These are phyloP conservation scores for Spathaspora boniae DNA, from an alignment of 805 yeast species.

Conservation along the genomic window DNA sequence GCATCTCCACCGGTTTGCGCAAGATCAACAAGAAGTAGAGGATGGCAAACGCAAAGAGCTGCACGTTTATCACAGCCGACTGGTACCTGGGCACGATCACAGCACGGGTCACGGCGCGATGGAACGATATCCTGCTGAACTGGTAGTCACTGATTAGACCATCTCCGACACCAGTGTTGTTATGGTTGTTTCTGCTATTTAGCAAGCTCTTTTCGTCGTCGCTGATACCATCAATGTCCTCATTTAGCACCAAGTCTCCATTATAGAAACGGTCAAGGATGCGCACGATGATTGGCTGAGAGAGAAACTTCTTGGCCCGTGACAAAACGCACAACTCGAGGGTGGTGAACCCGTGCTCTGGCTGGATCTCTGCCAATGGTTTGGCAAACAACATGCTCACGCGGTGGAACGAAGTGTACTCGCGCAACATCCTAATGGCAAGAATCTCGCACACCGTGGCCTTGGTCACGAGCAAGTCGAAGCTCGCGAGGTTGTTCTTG, in stretches of 20 bases:
- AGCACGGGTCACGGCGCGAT: conserved; percentile 27
- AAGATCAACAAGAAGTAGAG: conserved; percentile 29
- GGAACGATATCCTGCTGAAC: conserved; percentile 29
- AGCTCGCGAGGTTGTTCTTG: conserved; percentile 34
- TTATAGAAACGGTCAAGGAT: conserved; percentile 48
- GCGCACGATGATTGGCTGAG: conserved; percentile 49
- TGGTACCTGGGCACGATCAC: conserved; percentile 40
- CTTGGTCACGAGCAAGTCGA: conserved; percentile 40
- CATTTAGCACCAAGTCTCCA: conserved; percentile 42
- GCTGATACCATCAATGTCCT: conserved; percentile 6
- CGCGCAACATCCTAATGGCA: conserved; percentile 47
- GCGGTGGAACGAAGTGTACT: conserved; percentile 39
- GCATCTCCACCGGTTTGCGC: conserved; percentile 26
- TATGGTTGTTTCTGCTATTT: too few species aligned
- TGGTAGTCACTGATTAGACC: conserved; percentile 27
- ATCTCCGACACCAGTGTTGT: too few species aligned
- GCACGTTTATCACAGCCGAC: conserved; percentile 36
- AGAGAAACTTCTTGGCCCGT: conserved; percentile 49
- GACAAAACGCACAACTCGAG: conserved; percentile 50
- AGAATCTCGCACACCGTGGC: conserved; percentile 52
- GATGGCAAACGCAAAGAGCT: conserved; percentile 26
- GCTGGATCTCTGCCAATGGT: conserved; percentile 29
- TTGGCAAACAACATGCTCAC: conserved; percentile 44
- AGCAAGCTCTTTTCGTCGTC: conserved; percentile 17
- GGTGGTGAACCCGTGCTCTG: conserved; percentile 41